Base-by-base conservation (phyloP, 1,139 yeast genomes). In the Debaryomyces sp. region DNA sequence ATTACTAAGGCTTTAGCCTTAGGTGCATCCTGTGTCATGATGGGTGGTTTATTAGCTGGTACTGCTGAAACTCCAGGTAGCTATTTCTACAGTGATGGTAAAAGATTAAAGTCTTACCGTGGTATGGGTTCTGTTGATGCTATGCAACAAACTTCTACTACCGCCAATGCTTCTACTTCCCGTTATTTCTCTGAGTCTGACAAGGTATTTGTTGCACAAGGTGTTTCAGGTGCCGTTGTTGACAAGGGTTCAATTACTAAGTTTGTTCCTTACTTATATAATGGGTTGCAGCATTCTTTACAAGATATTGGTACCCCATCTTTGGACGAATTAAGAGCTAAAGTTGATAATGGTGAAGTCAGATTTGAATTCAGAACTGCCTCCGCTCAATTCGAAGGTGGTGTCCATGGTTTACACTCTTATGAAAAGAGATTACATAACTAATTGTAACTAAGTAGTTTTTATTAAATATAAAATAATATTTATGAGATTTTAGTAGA, bases 41-140 rank as follows among this genome's bases (percentile, higher is more conserved):
- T 94, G 99, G 99, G 99, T 68, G 96, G 98, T 75, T 86, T 94
- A 81, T 82, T 94, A 64, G 99, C 99, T 54, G 99, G 99, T 77
- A 94, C 99, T 53, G 74, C 95, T 53, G 99, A 94, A 79, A 88
- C 98, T 55, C 99, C 99, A 62, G 99, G 99, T 75, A 92, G 89
- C 62, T 94, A 92, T 78, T 94, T 89, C 77, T 94, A 85, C 85
- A 85, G 96, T 68, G 99, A 94, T 66, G 99, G 99, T 68, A 87
- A 95, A 80, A 88, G 99, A 76, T 84, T 95, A 71, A 94, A 94
- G 82, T 76, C 91, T 55, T 94, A 94, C 82, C 88, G 99, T 79
- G 99, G 99, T 78, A 94, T 94, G 99, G 99, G 99, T 60, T 94
- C 99, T 34, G 86, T 94, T 63, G 99, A 92, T 70, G 99, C 99